A percentile compares a stretch with the other conserved stretches of the same genome.
These are phyloP conservation scores for Prunella vulgaris DNA, from an alignment of 257 asterid genomes.

Conservation along the genomic window DNA sequence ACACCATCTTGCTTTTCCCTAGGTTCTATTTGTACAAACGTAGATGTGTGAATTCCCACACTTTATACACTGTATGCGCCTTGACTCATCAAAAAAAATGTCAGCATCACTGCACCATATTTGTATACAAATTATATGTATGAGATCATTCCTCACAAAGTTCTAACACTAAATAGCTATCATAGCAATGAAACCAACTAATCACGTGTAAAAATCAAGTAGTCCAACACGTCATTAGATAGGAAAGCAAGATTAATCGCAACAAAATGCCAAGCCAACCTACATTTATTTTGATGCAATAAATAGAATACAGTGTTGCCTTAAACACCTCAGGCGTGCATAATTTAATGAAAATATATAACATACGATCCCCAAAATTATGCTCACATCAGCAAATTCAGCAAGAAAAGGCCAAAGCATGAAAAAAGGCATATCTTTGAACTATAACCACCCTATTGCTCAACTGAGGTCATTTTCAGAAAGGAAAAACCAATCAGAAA, in stretches of 20 bases:
- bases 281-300: conserved; percentile 69
- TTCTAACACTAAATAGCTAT: not conserved
- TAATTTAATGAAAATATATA: conserved; percentile 88
- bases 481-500: not conserved
- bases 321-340: conserved; percentile 84
- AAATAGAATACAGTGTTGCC: conserved; percentile 80
- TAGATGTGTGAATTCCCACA: conserved; percentile 93
- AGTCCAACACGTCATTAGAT: conserved; percentile 70
- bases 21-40: conserved; percentile 87
- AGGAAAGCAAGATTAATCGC: conserved; percentile 86
- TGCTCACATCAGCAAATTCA: conserved; percentile 25
- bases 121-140: conserved; percentile 10
- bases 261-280: conserved; percentile 91
- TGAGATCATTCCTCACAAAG: conserved; percentile 1
- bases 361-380: conserved; percentile 49
- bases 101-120: conserved; percentile 56
- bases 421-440: not conserved
- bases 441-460: not conserved
- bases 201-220: conserved; percentile 33
- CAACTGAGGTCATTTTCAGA: not conserved
- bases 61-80: conserved; percentile 96
- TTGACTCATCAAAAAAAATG: conserved; percentile 83
- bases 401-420: conserved; percentile 16
- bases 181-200: not conserved
- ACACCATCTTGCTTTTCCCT: conserved; percentile 98